These are phyloP conservation scores for Chamaecyparis obtusa DNA, from an alignment of 75 land plant genomes.

Conservation along the genomic window DNA sequence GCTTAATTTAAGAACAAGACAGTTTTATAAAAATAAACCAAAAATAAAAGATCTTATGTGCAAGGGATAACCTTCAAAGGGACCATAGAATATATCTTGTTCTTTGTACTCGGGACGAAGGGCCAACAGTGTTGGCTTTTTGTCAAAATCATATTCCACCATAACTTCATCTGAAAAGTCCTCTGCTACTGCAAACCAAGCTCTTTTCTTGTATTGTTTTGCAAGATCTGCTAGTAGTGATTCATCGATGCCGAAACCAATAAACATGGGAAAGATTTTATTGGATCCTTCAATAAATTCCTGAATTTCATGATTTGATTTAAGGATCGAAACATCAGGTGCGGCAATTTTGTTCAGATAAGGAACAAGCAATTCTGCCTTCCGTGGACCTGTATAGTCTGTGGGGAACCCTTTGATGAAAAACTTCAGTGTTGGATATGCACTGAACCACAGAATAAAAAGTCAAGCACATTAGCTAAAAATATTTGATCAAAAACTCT, in stretches of 20 bases:
- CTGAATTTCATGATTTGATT: conserved; percentile 44
- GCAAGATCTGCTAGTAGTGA: conserved; percentile 45
- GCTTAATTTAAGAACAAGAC: neutral
- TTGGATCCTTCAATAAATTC: conserved; percentile 59
- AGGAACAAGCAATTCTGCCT: conserved; percentile 57
- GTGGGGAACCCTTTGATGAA: conserved; percentile 78
- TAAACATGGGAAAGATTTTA: conserved; percentile 58
- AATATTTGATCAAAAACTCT: neutral
- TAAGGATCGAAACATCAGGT: conserved; percentile 64
- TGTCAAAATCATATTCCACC: conserved; percentile 74
- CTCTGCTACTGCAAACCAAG: conserved; percentile 84
- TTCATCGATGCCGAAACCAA: conserved; percentile 75
- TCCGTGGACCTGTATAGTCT: conserved; percentile 82
- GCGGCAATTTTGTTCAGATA: conserved; percentile 64
- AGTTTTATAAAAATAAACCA: neutral
- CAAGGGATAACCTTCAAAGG: conserved; percentile 72
- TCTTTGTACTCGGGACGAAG: conserved; percentile 61
- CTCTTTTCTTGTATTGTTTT: conserved; percentile 68
- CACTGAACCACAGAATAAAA: conserved; percentile 51
- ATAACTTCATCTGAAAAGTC: conserved; percentile 69
- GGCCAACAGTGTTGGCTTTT: conserved; percentile 69
- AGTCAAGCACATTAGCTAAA: conserved; percentile 4
- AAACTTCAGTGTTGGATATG: conserved; percentile 78
- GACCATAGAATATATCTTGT: conserved; percentile 71
- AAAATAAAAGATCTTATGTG: conserved; percentile 12